These are phyloP conservation scores for Saccharomyces jurei DNA, from an alignment of 805 yeast genomes.

Conservation along the genomic window DNA sequence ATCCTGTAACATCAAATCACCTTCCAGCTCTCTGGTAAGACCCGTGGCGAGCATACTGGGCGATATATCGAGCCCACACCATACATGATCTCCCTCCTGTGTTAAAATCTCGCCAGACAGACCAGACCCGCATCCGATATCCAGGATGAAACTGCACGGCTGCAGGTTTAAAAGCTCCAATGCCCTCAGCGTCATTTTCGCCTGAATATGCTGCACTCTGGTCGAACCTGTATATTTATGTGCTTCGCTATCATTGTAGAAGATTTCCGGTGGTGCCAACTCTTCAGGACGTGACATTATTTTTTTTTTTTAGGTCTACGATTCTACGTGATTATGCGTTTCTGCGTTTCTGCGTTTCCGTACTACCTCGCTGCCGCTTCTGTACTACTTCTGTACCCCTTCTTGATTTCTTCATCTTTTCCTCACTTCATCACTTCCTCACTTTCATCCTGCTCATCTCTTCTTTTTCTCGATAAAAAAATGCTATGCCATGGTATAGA, in stretches of 20 bases:
- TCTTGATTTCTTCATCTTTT: neutral
- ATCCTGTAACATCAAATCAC: conserved; percentile 85
- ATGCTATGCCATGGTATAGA: neutral
- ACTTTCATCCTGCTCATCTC: neutral
- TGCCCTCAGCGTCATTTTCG: conserved; percentile 93
- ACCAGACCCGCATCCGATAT: conserved; percentile 97
- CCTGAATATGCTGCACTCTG: conserved; percentile 97
- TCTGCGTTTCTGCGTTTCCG: too few relatives aligned
- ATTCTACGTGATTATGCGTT: neutral
- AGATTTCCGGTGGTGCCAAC: conserved; percentile 92
- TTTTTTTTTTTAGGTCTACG: neutral
- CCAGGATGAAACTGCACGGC: conserved; percentile 60
- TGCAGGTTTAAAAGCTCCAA: conserved; percentile 76
- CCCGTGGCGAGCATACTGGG: conserved; percentile 96
- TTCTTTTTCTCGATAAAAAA: neutral
- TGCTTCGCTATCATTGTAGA: conserved; percentile 86
- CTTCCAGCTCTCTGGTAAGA: conserved; percentile 83
- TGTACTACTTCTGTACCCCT: neutral
- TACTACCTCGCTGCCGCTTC: neutral
- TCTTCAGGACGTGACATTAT: conserved; percentile 92
- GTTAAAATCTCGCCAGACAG: conserved; percentile 87
- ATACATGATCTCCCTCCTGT: conserved; percentile 78
- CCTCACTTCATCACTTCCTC: too few relatives aligned
- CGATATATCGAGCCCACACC: conserved; percentile 96
- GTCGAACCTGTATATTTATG: conserved; percentile 84